These are phyloP conservation scores for Scedosporium dehoogii DNA, from an alignment of 2,329 filamentous ascomycete species.

Conservation along the genomic window DNA sequence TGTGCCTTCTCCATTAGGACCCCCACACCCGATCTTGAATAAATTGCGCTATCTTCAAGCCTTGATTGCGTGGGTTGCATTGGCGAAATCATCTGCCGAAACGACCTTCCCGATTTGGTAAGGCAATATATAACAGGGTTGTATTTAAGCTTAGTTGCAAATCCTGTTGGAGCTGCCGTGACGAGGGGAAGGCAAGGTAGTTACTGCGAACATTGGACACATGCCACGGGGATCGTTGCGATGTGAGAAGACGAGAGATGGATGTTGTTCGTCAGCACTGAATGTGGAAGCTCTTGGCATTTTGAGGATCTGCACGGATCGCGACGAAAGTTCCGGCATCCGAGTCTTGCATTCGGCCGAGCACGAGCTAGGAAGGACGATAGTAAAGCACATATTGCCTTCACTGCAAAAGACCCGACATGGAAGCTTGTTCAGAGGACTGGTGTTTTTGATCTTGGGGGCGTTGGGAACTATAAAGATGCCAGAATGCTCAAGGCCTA, in stretches of 20 bases:
- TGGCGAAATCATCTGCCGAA: constrained; percentile 1
- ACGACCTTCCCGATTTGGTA: background rate
- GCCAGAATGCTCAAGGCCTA: background rate
- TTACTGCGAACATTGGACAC: background rate
- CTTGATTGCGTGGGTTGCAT: background rate
- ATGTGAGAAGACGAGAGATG: background rate
- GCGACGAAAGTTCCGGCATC: background rate
- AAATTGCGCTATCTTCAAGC: background rate
- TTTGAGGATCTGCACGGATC: background rate
- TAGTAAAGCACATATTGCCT: background rate
- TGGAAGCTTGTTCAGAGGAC: background rate
- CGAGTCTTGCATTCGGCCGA: background rate
- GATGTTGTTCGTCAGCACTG: background rate
- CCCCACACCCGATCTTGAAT: background rate
- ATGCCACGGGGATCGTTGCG: background rate
- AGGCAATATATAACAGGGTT: background rate
- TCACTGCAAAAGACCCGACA: background rate
- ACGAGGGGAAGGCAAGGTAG: background rate
- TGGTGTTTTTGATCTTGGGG: background rate
- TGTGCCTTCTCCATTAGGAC: background rate
- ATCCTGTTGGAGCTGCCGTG: background rate
- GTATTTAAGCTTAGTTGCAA: background rate
- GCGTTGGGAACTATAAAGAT: background rate
- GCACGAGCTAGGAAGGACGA: background rate
- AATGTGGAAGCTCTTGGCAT: background rate